Conservation (phyloP, 768 basidiomycete genomes). For the Auricularia auricula-judae region DNA sequence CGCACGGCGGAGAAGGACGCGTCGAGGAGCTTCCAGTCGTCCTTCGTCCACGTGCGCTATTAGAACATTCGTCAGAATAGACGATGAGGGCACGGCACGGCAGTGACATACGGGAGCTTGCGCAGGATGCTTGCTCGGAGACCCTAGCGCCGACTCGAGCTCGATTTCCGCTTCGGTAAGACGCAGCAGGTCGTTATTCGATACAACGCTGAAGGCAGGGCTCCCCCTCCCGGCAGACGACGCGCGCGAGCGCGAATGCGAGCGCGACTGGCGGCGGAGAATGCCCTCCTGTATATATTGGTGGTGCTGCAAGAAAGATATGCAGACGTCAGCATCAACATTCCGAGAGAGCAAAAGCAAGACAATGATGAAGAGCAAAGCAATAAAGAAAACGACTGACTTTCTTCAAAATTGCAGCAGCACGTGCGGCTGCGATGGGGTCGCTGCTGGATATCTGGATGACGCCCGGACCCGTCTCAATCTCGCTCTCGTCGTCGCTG, state of each 20-base stretch:
- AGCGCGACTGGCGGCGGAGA: background rate
- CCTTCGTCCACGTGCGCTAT: conserved; percentile 47
- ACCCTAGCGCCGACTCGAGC: background rate
- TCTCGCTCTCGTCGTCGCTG: background rate
- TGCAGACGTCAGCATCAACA: background rate
- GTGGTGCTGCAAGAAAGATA: conserved; percentile 46
- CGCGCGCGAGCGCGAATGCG: background rate
- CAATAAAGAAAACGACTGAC: too few relatives aligned
- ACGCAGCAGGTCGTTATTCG: background rate
- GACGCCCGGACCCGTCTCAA: conserved; percentile 32
- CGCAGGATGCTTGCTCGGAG: background rate
- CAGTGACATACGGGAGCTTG: background rate
- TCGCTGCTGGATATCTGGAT: conserved; percentile 80
- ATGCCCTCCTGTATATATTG: conserved; percentile 69
- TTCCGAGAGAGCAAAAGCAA: too few relatives aligned
- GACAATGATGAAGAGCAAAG: too few relatives aligned
- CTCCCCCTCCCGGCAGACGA: background rate
- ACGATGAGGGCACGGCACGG: too few relatives aligned
- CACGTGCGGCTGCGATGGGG: conserved; percentile 77
- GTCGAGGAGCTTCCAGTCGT: conserved; percentile 74
- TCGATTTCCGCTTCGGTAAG: conserved; percentile 4
- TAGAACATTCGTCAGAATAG: too few relatives aligned
- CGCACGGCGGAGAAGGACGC: conserved; percentile 67
- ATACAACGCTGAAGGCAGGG: background rate
- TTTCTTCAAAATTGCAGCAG: conserved; percentile 87